These are phyloP conservation scores for Gossypium rotundifolium DNA, from an alignment of 345 rosid genomes.

Conservation along the genomic window DNA sequence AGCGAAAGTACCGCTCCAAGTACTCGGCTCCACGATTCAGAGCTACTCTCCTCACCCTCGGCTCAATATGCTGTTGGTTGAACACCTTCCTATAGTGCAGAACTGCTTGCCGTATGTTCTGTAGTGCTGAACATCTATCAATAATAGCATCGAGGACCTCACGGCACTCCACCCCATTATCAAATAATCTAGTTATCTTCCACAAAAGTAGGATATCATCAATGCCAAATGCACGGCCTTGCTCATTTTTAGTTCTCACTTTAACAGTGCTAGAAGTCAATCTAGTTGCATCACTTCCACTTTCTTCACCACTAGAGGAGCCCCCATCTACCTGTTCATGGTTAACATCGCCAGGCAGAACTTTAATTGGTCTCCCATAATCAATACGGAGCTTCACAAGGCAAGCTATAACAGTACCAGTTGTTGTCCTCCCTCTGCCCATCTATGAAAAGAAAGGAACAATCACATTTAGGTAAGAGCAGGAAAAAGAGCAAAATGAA, in stretches of 20 bases:
- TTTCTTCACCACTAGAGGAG: slow-evolving; percentile 91
- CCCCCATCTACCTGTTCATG: slow-evolving; percentile 68
- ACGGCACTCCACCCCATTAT: slow-evolving; percentile 85
- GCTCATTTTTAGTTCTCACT: slow-evolving; percentile 38
- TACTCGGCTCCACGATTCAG: slow-evolving; percentile 94
- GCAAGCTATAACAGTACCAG: slow-evolving; percentile 98
- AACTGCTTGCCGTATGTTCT: slow-evolving; percentile 93
- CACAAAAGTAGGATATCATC: slow-evolving; percentile 77
- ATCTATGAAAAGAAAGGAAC: slow-evolving; percentile 43
- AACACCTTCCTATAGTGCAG: slow-evolving; percentile 73
- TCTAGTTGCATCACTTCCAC: slow-evolving; percentile 38
- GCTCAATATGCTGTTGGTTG: slow-evolving; percentile 91
- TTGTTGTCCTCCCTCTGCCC: slow-evolving; percentile 99
- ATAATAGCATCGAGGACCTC: slow-evolving; percentile 91
- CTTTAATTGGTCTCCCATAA: slow-evolving; percentile 77
- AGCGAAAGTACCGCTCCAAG: slow-evolving; percentile 79
- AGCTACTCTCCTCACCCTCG: slow-evolving; percentile 84
- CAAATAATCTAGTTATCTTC: slow-evolving; percentile 97
- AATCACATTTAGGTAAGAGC: slow-evolving; percentile 5
- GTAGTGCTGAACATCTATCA: slow-evolving; percentile 94
- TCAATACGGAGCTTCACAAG: slow-evolving; percentile 86
- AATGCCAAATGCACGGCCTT: slow-evolving; percentile 74
- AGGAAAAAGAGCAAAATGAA: neutral
- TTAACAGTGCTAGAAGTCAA: slow-evolving; percentile 28
- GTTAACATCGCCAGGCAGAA: slow-evolving; percentile 44